A percentile compares a stretch with the other conserved stretches of the same genome.
phyloP scores from a whole-genome alignment of 257 asterid genomes.

The Avicennia marina region DNA sequence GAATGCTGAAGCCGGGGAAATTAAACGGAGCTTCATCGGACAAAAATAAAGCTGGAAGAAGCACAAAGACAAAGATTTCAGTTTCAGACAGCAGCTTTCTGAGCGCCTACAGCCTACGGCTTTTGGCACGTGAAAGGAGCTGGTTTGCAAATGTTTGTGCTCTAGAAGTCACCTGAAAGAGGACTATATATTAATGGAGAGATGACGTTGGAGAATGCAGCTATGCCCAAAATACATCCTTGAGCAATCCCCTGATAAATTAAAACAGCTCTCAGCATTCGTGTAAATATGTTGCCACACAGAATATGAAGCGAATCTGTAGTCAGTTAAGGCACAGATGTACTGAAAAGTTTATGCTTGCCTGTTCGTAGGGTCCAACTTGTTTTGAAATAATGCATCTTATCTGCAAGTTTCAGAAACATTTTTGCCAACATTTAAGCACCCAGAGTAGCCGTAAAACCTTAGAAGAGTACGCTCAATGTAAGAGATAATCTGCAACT shows the following conservation, averaged over 20 bases:
- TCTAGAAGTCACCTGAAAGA: constrained; percentile 48
- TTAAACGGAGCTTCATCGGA: constrained; percentile 67
- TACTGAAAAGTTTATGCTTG: constrained; percentile 16
- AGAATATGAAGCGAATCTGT: not conserved
- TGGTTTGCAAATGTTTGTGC: too few relatives aligned
- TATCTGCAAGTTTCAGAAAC: constrained; percentile 38
- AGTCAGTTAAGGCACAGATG: too few relatives aligned
- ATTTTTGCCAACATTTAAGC: not conserved
- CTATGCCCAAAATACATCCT: constrained; percentile 52
- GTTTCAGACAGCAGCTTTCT: too few relatives aligned
- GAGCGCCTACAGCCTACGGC: too few relatives aligned
- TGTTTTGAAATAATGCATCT: constrained; percentile 79
- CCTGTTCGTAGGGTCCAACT: constrained; percentile 80
- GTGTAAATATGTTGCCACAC: not conserved
- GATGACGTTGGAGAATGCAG: constrained; percentile 56
- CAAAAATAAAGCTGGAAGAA: constrained; percentile 65
- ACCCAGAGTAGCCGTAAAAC: not conserved
- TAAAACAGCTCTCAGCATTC: not conserved
- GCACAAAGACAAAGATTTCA: too few relatives aligned
- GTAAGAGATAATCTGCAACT: constrained; percentile 21
- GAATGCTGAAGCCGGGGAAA: constrained; percentile 83
- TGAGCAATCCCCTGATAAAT: constrained; percentile 43
- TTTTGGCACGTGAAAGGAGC: too few relatives aligned
- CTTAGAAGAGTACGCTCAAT: not conserved
- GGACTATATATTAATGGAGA: constrained; percentile 81